These are phyloP conservation scores for Colletotrichum destructivum DNA, from an alignment of 2,329 filamentous ascomycete species.

Conservation along the genomic window DNA sequence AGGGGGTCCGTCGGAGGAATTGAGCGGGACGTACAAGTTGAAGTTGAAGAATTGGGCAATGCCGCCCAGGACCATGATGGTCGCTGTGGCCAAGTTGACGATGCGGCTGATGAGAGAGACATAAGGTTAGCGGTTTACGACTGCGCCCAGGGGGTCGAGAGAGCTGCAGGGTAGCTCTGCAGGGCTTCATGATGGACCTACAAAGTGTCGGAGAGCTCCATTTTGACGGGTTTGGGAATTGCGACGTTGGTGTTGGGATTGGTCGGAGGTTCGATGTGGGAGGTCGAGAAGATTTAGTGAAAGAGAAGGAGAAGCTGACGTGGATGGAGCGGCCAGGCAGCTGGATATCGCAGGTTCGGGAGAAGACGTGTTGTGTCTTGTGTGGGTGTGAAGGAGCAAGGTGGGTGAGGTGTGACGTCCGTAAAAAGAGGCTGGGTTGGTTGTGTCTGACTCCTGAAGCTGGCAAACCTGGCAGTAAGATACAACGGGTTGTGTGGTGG, in stretches of 20 bases:
- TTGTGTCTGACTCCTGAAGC: constrained; percentile 39
- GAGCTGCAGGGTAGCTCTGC: constrained; percentile 16
- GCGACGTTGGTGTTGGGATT: neutral
- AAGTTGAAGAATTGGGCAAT: constrained; percentile 78
- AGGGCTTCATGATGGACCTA: constrained; percentile 63
- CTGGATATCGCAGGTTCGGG: constrained; percentile 32
- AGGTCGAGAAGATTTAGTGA: neutral
- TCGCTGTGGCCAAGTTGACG: constrained; percentile 91
- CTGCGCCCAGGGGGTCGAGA: constrained; percentile 7
- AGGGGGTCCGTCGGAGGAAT: constrained; percentile 25
- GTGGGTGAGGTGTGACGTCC: constrained; percentile 42
- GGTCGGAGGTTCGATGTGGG: constrained; percentile 8
- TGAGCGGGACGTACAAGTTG: constrained; percentile 66
- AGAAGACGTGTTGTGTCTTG: constrained; percentile 25
- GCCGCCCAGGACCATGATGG: constrained; percentile 90
- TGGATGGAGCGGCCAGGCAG: constrained; percentile 37
- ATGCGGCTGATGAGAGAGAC: constrained; percentile 77
- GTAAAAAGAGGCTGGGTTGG: constrained; percentile 35
- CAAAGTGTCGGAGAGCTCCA: constrained; percentile 96
- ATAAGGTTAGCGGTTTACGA: constrained; percentile 52
- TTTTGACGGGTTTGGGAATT: constrained; percentile 57
- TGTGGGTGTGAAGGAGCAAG: constrained; percentile 30
- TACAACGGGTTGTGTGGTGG: constrained; percentile 38
- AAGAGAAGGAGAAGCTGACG: constrained; percentile 34
- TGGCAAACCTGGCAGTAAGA: constrained; percentile 40